Base-by-base conservation (phyloP, 805 yeast genomes). In the Schizosaccharomyces cryophilus region DNA sequence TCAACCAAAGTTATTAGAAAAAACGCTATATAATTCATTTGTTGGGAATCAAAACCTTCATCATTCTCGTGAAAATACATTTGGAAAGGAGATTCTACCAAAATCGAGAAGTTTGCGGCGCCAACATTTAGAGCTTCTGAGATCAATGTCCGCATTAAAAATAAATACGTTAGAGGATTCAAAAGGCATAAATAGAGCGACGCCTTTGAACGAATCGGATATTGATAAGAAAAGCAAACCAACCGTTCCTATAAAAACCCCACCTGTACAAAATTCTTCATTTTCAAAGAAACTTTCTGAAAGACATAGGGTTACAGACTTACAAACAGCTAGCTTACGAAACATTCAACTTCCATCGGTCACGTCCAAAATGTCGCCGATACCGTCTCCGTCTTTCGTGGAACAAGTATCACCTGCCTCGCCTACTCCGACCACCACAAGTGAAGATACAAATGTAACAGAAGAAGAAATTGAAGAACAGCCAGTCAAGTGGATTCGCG, bases 21-120 rank as follows among this genome's bases (percentile, higher is more conserved):
- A 83, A 62, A 89, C 95, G 1, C 79, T 89, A 56, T 74, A 94
- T 24, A 88, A 87, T 68, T 85, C 96, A 4, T 87, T 86, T 17
- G 74, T 95, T 61, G 78, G 86, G 66, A 85, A 94, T 11, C 80
- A 81, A 42, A 76, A 88, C 54, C 69, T 45, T 5, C 51, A 29
- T 51, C 21, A 31, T 13, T 26, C 35, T 29, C 56, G 26, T 83
- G 63, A 29, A 29, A 21, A 29, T 51, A 29, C 21, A 3, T 51
- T 51, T 51, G 56, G 56, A 17, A 21, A 51, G n/a, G 56, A 51
- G 24, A 51, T 51, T 51, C n/a, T 24, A 11, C 56, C 56, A 21
- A 35, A 35, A 11, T 35, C 40, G 13, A 51, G 51, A 45, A 45
- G 51, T 24, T n/a, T 24, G 21, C 51, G 51, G 51, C 51, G 51